Evolutionary conservation across 352 stramenopile genomes (phyloP), one percentile per base, ranked within the genome.

Genomic region (Globisporangium megalacanthum): DNA sequence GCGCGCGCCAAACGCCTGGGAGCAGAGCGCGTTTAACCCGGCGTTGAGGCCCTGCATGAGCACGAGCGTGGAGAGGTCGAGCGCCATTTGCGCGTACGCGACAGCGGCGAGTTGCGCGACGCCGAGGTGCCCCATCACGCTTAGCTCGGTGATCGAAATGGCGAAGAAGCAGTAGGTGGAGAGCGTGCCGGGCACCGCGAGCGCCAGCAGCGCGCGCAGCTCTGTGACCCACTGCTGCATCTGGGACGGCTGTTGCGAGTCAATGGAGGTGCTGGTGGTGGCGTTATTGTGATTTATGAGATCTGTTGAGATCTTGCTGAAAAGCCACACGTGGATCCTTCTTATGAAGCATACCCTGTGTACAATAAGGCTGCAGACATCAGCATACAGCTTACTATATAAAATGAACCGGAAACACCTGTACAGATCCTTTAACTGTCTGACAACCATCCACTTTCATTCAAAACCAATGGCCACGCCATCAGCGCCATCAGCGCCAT

Each of bases 41-140:
- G 79, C 68, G 56, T 88, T 89, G 54, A 93, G 88, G 44, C 83
- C 75, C 54, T 91, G 83, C 76, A 89, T 89, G 59, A 89, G 83
- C 20, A 93, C 66, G 35, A 89, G 73, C 46, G 80, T 86, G 10
- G 76, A 83, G 41, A 94, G 76, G 51, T 92, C 79, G 49, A 92
- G 72, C 31, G 81, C 77, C 69, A 93, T 84, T 55, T 89, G 81
- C 51, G 86, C 75, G 64, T 90, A 89, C 25, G 86, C 68, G 15
- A 89, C 77, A 45, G 80, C 82, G n/a, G 86, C 84, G 48, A 95
- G 70, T 50, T 90, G 75, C 55, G 83, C 65, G 25, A 89, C 80
- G 45, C 83, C 86, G 36, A 94, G 59, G 60, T 95, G 79, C 10
- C 83, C 83, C 67, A 92, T 71, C 49, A 95, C 73, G 60, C 80